These are phyloP conservation scores for Tetraselmis striata DNA, from an alignment of 139 green algal genomes.

Conservation along the genomic window DNA sequence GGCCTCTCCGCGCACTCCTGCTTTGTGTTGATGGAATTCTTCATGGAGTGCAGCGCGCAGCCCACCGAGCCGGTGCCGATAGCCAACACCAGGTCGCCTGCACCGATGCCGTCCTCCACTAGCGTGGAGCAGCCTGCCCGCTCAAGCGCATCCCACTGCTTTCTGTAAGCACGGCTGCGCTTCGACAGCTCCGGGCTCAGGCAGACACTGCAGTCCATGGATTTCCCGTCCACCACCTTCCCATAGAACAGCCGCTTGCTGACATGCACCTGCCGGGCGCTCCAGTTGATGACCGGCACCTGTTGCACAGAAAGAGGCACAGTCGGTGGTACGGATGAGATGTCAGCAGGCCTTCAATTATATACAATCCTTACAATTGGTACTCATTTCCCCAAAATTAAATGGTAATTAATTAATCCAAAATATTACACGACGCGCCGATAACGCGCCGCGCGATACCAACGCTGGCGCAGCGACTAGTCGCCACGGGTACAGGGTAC, in stretches of 20 bases:
- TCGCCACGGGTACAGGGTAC: too few relatives aligned
- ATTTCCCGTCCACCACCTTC: not conserved
- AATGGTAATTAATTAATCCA: too few relatives aligned
- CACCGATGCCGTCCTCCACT: not conserved
- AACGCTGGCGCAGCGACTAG: too few relatives aligned
- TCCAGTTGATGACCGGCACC: not conserved
- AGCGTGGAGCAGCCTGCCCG: not conserved
- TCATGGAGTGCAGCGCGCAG: not conserved
- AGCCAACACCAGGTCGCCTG: not conserved
- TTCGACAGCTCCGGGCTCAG: not conserved
- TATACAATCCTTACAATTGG: too few relatives aligned
- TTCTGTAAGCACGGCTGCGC: not conserved
- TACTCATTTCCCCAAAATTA: too few relatives aligned
- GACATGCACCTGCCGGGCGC: not conserved
- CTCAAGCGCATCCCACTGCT: not conserved
- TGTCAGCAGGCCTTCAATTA: too few relatives aligned
- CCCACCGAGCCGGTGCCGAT: not conserved
- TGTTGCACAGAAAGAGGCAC: too few relatives aligned
- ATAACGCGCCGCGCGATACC: too few relatives aligned
- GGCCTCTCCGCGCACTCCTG: too few relatives aligned
- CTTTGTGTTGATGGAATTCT: too few relatives aligned
- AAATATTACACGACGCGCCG: too few relatives aligned
- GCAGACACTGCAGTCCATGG: not conserved
- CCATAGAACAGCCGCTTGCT: not conserved
- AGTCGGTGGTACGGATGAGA: too few relatives aligned